phyloP scores from a whole-genome alignment of 176 grass and related monocot species.

The Alopecurus myosuroides region DNA sequence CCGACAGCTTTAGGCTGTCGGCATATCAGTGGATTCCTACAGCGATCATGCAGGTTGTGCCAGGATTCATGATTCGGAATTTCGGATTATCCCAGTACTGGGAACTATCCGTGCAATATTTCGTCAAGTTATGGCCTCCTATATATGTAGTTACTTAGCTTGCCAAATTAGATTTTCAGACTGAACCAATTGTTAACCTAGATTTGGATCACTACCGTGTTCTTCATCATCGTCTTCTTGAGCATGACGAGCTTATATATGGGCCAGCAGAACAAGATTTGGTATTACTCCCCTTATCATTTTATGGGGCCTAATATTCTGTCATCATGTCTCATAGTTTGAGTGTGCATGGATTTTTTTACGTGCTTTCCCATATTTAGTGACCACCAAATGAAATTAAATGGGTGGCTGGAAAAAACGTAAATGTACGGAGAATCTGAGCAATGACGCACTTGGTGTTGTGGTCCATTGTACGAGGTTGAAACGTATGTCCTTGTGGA shows the following conservation, averaged over 20 bases:
- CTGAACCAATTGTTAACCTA: constrained; percentile 80
- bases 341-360: too few relatives aligned
- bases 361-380: too few relatives aligned
- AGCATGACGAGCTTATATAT: constrained; percentile 84
- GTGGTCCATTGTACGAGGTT: too few relatives aligned
- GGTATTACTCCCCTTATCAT: constrained; percentile 37
- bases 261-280: constrained; percentile 71
- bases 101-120: constrained; percentile 92
- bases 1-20: too few relatives aligned
- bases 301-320: not conserved
- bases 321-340: too few relatives aligned
- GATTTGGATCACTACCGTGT: constrained; percentile 93
- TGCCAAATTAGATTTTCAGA: constrained; percentile 65
- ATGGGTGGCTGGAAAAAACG: too few relatives aligned
- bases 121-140: constrained; percentile 90
- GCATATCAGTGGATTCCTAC: too few relatives aligned
- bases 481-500: too few relatives aligned
- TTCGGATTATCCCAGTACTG: constrained; percentile 86
- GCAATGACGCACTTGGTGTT: too few relatives aligned
- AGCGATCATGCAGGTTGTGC: constrained; percentile 71
- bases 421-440: too few relatives aligned
- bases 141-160: constrained; percentile 71
- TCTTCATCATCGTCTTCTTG: constrained; percentile 83
- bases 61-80: constrained; percentile 90
- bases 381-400: too few relatives aligned